Conservation (phyloP, 75 land plant species). For the Selaginella tamariscina region DNA sequence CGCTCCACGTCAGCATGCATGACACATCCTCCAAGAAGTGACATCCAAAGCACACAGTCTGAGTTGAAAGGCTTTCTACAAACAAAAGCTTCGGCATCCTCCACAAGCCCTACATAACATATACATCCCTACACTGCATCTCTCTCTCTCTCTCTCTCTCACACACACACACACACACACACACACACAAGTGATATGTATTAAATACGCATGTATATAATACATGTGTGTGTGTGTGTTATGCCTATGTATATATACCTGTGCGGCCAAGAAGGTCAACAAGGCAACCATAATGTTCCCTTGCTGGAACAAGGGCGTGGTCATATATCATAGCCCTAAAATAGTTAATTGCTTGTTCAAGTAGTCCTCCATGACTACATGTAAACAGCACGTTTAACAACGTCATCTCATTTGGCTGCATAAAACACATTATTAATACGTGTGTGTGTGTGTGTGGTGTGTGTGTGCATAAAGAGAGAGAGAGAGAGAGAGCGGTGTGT, state of each 20-base stretch:
- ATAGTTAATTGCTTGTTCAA: background rate
- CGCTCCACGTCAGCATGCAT: background rate
- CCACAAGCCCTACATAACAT: background rate
- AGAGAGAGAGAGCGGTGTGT: no score
- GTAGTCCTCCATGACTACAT: background rate
- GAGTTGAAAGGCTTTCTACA: background rate
- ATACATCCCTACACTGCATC: no score
- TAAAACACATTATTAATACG: no score
- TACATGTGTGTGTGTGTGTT: no score
- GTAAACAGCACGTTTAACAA: background rate
- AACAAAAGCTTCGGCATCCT: background rate
- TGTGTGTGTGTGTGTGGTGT: no score
- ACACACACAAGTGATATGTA: no score
- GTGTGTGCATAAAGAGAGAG: no score
- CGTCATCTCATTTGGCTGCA: constrained; percentile 9
- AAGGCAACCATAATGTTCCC: constrained; percentile 7
- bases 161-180: no score
- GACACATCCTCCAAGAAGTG: background rate
- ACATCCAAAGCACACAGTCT: background rate
- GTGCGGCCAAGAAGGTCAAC: constrained; percentile 10
- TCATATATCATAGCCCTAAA: background rate
- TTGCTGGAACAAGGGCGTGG: background rate
- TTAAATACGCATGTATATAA: no score
- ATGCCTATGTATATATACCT: no score
- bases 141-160: no score